Evolutionary conservation across 805 yeast species (phyloP).

Genomic region (Wickerhamomyces silvicola): DNA sequence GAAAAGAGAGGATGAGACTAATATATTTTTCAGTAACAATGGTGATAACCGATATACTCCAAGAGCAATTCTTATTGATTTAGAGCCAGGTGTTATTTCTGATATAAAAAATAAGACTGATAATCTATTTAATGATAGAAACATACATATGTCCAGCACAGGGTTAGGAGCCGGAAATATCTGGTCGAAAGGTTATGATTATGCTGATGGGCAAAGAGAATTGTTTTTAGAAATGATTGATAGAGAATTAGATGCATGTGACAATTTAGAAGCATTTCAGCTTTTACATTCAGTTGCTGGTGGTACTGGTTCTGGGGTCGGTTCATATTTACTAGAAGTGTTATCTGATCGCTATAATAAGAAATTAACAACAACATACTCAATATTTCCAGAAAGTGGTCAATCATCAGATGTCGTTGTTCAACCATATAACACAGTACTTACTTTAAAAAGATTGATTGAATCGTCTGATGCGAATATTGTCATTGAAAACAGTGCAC

Average conservation of each 20-base stretch:
- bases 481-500: conserved; percentile 88
- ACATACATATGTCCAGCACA: conserved; percentile 67
- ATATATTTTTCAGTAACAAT: conserved; percentile 72
- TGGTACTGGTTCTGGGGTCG: conserved; percentile 97
- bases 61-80: conserved; percentile 74
- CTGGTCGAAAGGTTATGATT: conserved; percentile 87
- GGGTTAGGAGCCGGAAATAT: conserved; percentile 96
- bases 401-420: conserved; percentile 95
- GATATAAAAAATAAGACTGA: conserved; percentile 48
- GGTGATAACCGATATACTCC: conserved; percentile 82
- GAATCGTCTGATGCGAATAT: conserved; percentile 81
- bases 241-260: conserved; percentile 85
- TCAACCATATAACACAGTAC: conserved; percentile 88
- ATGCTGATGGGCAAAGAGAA: conserved; percentile 64
- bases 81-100: conserved; percentile 84
- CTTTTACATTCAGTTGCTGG: conserved; percentile 94
- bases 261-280: conserved; percentile 85
- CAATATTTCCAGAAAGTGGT: conserved; percentile 74
- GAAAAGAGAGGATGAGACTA: conserved; percentile 64
- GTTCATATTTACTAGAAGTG: conserved; percentile 72
- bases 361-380: conserved; percentile 76
- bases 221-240: conserved; percentile 79
- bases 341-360: conserved; percentile 78
- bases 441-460: conserved; percentile 75
- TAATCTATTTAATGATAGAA: conserved; percentile 76